phyloP scores from a whole-genome alignment of 305 asterid genomes.

The Ruellia speciosa region DNA sequence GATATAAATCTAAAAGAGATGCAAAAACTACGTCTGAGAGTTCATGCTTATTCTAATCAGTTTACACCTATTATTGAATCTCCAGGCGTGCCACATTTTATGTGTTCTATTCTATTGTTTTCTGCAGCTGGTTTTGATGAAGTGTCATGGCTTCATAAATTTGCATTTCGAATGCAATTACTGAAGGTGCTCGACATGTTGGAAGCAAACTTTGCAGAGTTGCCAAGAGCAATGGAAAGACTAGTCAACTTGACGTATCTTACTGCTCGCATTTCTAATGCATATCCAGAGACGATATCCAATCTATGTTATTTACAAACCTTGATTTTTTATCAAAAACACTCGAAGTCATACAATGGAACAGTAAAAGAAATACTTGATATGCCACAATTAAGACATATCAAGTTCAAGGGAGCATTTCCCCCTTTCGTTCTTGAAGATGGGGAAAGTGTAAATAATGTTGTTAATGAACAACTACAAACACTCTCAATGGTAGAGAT shows the following conservation, averaged over 20 bases:
- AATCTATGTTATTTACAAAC: background rate
- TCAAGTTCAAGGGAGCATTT: background rate
- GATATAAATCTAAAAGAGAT: too few relatives aligned
- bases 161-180: background rate
- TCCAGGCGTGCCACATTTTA: too few relatives aligned
- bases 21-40: too few relatives aligned
- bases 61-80: too few relatives aligned
- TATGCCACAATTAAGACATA: background rate
- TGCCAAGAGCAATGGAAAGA: background rate
- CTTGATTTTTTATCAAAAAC: background rate
- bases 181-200: background rate
- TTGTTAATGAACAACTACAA: background rate
- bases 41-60: too few relatives aligned
- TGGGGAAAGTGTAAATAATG: background rate
- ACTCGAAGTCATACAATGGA: background rate
- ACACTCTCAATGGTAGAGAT: background rate
- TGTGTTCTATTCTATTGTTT: too few relatives aligned
- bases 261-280: background rate
- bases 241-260: background rate
- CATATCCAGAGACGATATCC: background rate
- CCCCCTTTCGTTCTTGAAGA: background rate
- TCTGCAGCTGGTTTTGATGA: background rate
- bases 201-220: background rate
- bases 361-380: background rate
- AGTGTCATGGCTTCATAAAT: too few relatives aligned